Conservation (phyloP, 2,329 filamentous ascomycete genomes). For the Fusarium succisae region DNA sequence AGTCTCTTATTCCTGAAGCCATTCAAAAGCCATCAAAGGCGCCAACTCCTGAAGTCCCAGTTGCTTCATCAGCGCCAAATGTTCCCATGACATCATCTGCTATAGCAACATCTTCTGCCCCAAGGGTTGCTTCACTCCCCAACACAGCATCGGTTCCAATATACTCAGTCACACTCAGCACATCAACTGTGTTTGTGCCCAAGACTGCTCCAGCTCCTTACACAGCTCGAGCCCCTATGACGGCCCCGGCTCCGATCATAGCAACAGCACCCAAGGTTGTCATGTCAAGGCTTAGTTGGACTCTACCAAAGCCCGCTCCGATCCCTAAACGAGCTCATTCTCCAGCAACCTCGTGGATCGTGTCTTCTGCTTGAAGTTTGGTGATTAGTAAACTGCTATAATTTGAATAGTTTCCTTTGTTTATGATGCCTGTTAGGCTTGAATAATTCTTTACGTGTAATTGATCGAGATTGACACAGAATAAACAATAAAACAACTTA, state of each 20-base stretch:
- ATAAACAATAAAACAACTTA: background rate
- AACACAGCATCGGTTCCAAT: background rate
- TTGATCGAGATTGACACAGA: background rate
- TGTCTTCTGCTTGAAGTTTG: background rate
- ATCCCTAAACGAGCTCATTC: conserved; percentile 9
- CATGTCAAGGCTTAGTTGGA: conserved; percentile 8
- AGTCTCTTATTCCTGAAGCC: background rate
- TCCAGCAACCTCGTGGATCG: conserved; percentile 9
- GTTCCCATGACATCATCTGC: background rate
- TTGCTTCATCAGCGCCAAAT: background rate
- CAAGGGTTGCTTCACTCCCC: background rate
- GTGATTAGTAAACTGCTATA: background rate
- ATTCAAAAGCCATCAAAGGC: background rate
- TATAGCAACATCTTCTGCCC: background rate
- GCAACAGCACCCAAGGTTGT: conserved; percentile 17
- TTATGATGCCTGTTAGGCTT: conserved; percentile 1
- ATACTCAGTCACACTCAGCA: background rate
- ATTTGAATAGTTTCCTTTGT: background rate
- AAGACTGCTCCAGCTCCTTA: conserved; percentile 10
- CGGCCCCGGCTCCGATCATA: conserved; percentile 15
- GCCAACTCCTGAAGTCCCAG: background rate
- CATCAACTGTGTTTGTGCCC: conserved; percentile 1
- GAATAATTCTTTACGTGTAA: background rate
- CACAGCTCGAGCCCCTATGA: conserved; percentile 12
- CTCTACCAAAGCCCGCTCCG: conserved; percentile 16